phyloP scores from a whole-genome alignment of 192 early-diverging fungal species.

The Phlyctochytrium planicorne region DNA sequence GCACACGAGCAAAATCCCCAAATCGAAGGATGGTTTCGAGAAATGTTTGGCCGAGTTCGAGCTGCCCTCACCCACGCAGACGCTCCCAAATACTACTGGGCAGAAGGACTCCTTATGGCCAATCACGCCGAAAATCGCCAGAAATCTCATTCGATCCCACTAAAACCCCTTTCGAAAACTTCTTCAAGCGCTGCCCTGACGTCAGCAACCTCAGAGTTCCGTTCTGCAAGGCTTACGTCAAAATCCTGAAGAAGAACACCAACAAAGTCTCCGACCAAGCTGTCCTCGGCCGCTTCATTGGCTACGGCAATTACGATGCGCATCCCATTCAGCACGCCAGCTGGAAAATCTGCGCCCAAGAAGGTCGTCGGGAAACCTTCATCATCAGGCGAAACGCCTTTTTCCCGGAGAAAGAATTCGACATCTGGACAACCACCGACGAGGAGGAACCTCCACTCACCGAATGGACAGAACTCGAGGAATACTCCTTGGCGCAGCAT shows the following conservation, averaged over 20 bases:
- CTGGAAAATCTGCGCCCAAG: neutral
- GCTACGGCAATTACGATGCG: constrained; percentile 4
- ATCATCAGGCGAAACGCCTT: constrained; percentile 11
- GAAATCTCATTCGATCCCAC: neutral
- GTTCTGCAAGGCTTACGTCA: constrained; percentile 6
- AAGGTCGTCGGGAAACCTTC: neutral
- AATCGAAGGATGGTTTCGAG: constrained; percentile 21
- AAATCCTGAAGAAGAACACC: neutral
- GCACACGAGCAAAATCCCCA: constrained; percentile 15
- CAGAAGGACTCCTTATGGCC: neutral
- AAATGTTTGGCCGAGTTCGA: constrained; percentile 7
- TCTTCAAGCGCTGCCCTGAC: neutral
- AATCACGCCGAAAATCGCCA: constrained; percentile 5
- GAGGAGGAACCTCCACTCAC: too few relatives aligned
- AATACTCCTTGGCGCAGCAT: too few relatives aligned
- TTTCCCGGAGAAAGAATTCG: constrained; percentile 7
- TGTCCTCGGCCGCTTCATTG: constrained; percentile 11
- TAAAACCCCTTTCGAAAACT: constrained; percentile 8
- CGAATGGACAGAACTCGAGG: too few relatives aligned
- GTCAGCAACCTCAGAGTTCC: constrained; percentile 7
- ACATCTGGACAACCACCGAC: too few relatives aligned
- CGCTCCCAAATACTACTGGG: neutral
- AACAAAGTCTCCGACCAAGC: neutral
- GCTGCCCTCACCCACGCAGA: neutral
- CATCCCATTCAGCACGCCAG: neutral